Base-by-base conservation (phyloP, 495 filamentous ascomycete species). In the Cenococcum geophilum region DNA sequence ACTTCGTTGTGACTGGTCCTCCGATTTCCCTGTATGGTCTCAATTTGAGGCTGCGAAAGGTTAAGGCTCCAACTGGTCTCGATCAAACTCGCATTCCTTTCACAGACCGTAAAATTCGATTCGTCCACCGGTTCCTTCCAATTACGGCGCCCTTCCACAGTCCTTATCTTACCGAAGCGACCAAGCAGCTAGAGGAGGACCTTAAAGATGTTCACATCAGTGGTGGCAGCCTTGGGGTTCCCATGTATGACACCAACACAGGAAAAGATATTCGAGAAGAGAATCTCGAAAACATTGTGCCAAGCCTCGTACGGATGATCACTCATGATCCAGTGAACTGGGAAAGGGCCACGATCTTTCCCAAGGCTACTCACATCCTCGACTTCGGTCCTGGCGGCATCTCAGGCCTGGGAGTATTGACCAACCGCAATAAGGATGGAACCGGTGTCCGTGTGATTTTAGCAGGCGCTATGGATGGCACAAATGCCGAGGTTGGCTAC, bases 111-210 rank as follows among this genome's bases (percentile, higher is more conserved):
- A 99, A 99, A 77, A 79, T 95, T 57, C 89, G 93, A 67, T 97
- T 99, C 68, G 90, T 91, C 56, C 97, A 96, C 76, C 86, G 93
- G 62, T 99, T 99, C 78, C 77, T 99, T 56, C 95, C 95, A 32
- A 97, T 99, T 73, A 96, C 92, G 1, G 88, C 93, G 9, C 95
- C 95, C 6, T 99, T 99, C 78, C 95, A 99, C 76, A 97, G 93
- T 79, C 87, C 87, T 61, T 96, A 96, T 68, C 82, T 99, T 43
- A 79, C 82, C 47, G 82, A 88, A 45, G 91, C 95, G 1, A 86
- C 87, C 16, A 81, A 84, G 50, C 80, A 89, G 45, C 88, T 97
- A 57, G 79, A 87, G 42, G 87, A 95, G 60, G 95, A 99, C 70
- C 78, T 97, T 45, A 88, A 89, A 68, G 85, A 90, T 67, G 75